phyloP scores from a whole-genome alignment of 768 basidiomycete genomes.

The Amanita inopinata region DNA sequence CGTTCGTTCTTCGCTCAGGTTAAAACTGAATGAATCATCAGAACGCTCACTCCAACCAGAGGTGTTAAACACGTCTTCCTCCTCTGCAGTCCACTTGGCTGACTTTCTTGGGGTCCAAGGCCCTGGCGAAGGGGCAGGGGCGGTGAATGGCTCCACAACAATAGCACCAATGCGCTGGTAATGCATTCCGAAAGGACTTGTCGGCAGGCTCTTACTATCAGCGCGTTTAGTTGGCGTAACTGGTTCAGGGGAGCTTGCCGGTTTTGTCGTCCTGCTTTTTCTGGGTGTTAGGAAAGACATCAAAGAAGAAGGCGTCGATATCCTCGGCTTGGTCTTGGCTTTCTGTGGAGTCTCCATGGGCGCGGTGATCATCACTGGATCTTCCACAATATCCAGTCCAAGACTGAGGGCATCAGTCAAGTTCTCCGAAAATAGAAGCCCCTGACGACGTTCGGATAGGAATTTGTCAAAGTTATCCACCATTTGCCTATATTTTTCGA shows the following conservation, averaged over 20 bases:
- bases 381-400: slow-evolving; percentile 51
- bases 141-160: slow-evolving; percentile 59
- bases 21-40: slow-evolving; percentile 1
- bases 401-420: slow-evolving; percentile 81
- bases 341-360: slow-evolving; percentile 23
- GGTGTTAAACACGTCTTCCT: slow-evolving; percentile 63
- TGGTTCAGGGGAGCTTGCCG: slow-evolving; percentile 29
- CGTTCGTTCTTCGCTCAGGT: slow-evolving; percentile 16
- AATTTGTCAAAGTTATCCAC: slow-evolving; percentile 79
- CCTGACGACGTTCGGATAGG: slow-evolving; percentile 78
- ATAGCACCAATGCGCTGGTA: slow-evolving; percentile 72
- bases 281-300: slow-evolving; percentile 76
- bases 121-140: slow-evolving; percentile 45
- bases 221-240: slow-evolving; percentile 33
- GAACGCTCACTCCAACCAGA: slow-evolving; percentile 35
- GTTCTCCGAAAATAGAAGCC: slow-evolving; percentile 86
- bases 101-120: slow-evolving; percentile 55
- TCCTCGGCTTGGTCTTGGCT: slow-evolving; percentile 39
- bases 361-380: slow-evolving; percentile 22
- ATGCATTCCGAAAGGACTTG: slow-evolving; percentile 79
- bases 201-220: slow-evolving; percentile 33
- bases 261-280: slow-evolving; percentile 40
- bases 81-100: slow-evolving; percentile 43
- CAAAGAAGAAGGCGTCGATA: slow-evolving; percentile 48
- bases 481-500: slow-evolving; percentile 67